Base-by-base conservation (phyloP, 495 filamentous ascomycete genomes). In the Diplogelasinospora grovesii region DNA sequence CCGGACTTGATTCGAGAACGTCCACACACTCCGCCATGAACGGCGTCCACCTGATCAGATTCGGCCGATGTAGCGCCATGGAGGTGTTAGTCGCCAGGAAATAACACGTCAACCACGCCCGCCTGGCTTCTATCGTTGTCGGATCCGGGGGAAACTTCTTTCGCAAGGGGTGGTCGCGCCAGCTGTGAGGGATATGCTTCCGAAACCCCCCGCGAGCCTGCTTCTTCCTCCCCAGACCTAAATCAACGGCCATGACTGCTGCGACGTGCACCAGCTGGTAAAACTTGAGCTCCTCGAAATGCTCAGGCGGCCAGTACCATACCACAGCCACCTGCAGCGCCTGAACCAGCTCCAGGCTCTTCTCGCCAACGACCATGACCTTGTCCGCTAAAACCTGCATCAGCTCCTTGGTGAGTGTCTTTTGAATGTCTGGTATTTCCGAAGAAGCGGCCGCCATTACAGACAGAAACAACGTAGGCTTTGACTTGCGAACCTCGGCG, bases 21-120 rank as follows among this genome's bases (percentile, higher is more conserved):
- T 85, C 75, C 31, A 95, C 60, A 46, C 82, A 89, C 50, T 97
- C 89, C 13, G 81, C 76, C 79, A 95, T 86, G 52, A 92, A 93
- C 4, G 79, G 68, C 8, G 81, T 81, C 81, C 85, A 94, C 11
- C 84, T 73, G 23, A 95, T 70, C 10, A 95, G 64, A 46, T 89
- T 88, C 0, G 83, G 80, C n/a, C 88, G 79, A 36, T 88, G 76
- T 41, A 90, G 62, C 7, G 86, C 78, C 72, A 89, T 86, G 9
- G 88, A 70, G 4, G 78, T 77, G 56, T 86, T 89, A 13, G 64
- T 68, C 9, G 66, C 79, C 26, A 90, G 52, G 52, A 88, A 90
- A 59, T 94, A 95, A 52, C 86, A 89, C 1, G 74, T 73, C 25
- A 95, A 59, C 78, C 87, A 95, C 3, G 88, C 77, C 33, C 90